A percentile compares a stretch with the other conserved stretches of the same genome.
Evolutionary conservation across 345 rosid genomes (phyloP).

Genomic region (Eucalyptus curtisii): DNA sequence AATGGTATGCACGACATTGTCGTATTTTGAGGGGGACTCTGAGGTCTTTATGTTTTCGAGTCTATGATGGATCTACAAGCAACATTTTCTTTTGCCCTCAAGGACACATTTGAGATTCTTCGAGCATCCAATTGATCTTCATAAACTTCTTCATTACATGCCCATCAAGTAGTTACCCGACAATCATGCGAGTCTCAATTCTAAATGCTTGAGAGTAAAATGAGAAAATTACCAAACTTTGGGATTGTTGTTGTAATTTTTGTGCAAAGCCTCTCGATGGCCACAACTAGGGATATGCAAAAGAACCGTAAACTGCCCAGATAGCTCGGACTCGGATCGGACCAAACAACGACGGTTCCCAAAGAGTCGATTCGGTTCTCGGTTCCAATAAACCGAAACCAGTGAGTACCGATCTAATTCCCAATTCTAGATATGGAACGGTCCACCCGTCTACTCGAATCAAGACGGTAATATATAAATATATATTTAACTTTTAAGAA

Average conservation of each 20-base stretch:
- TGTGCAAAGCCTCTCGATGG: not conserved
- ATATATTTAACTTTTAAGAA: no score
- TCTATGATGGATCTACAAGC: not conserved
- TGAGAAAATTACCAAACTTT: not conserved
- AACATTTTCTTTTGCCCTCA: not conserved
- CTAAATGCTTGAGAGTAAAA: not conserved
- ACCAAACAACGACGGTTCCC: accelerated
- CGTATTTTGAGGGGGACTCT: not conserved
- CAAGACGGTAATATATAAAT: no score
- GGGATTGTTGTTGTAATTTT: not conserved
- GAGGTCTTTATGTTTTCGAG: not conserved
- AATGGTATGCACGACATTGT: not conserved
- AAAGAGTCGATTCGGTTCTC: no score
- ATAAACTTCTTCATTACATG: not conserved
- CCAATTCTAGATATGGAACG: no score
- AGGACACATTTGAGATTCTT: not conserved
- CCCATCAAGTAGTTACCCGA: no score
- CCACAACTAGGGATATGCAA: no score
- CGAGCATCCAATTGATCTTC: not conserved
- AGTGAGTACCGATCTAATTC: no score
- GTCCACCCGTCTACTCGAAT: no score
- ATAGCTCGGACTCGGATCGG: accelerated
- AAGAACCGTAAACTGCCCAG: no score
- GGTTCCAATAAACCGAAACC: no score
- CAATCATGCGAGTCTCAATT: not conserved